Evolutionary conservation across 495 filamentous ascomycete genomes (phyloP), one percentile per base, ranked within the genome.

Genomic region (Hyphodiscus hymeniophilus): DNA sequence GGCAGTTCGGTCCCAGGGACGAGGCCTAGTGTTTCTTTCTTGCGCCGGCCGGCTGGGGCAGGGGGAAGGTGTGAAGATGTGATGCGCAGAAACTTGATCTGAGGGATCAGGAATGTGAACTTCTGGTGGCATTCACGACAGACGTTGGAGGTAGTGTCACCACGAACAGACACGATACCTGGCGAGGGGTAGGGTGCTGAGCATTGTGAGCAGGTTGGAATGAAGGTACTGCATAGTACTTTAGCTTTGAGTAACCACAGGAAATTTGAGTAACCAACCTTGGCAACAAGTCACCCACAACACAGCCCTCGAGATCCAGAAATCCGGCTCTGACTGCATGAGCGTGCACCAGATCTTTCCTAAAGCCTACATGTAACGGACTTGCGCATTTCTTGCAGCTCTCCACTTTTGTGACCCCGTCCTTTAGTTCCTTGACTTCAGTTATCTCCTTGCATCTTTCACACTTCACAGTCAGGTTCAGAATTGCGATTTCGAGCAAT

Each of bases 121-220:
- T 84, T 87, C 26, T 71, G 71, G 65, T 94, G 87, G 60, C 89
- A 95, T 53, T 84, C 73, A 11, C 87, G 76, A 65, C 89, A 95
- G 21, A 84, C 75, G 40, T 87, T 87, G 63, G 79, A 82, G 0
- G 81, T 74, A 24, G 82, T 79, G 39, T 94, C 86, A 28, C 85
- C 87, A 18, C 82, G 77, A 1, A 94, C 85, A 0, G 73, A 67
- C 15, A 82, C 74, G 28, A 95, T 67, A 3, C 85, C 85, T 1
- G 79, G 76, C 3, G 63, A 58, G 17, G 80, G 73, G 47, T 80
- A 75, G 0, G 78, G 53, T 2, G 81, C 84, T 5, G 89, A 94
- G 65, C 89, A 95, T 59, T 76, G 72, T 0, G 77, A 71, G 64
- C 89, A 95, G 5, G 87, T 89, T 10, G 89, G 88, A 32, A 87